Percentiles rank a stretch among this genome's conserved stretches.
Evolutionary conservation across 2,329 filamentous ascomycete genomes (phyloP).

Genomic region (Talaromyces sp.): DNA sequence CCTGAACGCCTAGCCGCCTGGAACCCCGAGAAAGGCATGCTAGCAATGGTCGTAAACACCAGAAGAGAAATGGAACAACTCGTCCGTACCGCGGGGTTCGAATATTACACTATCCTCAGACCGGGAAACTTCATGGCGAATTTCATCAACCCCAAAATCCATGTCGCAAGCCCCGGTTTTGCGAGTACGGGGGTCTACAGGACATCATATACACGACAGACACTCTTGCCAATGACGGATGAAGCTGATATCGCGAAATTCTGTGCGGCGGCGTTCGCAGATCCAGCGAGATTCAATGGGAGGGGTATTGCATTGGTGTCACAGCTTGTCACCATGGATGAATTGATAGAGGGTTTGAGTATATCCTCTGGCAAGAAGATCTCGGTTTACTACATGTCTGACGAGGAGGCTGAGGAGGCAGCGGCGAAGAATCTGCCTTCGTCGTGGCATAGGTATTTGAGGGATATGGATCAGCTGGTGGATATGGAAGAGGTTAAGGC

Average conservation of each 20-base stretch:
- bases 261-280: constrained; percentile 40
- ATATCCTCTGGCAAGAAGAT: constrained; percentile 32
- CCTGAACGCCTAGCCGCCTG: constrained; percentile 25
- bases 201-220: constrained; percentile 33
- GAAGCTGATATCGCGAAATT: constrained; percentile 47
- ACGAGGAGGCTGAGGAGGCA: constrained; percentile 39
- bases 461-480: constrained; percentile 33
- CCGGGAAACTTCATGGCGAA: constrained; percentile 52
- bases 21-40: constrained; percentile 22
- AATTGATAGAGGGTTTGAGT: constrained; percentile 36
- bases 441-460: constrained; percentile 33
- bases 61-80: constrained; percentile 44
- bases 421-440: constrained; percentile 35
- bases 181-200: constrained; percentile 35
- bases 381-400: constrained; percentile 35
- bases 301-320: constrained; percentile 40
- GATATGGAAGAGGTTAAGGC: constrained; percentile 28
- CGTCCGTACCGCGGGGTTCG: constrained; percentile 35
- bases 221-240: constrained; percentile 42
- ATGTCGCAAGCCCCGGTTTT: constrained; percentile 37
- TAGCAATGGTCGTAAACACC: constrained; percentile 28
- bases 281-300: constrained; percentile 39
- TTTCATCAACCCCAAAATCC: constrained; percentile 40
- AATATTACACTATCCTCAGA: constrained; percentile 47
- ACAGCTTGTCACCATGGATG: constrained; percentile 35